Percentiles rank a stretch among this genome's conserved stretches.
These are phyloP conservation scores for Periconia sp. DNA, from an alignment of 2,329 filamentous ascomycete genomes.

Conservation along the genomic window DNA sequence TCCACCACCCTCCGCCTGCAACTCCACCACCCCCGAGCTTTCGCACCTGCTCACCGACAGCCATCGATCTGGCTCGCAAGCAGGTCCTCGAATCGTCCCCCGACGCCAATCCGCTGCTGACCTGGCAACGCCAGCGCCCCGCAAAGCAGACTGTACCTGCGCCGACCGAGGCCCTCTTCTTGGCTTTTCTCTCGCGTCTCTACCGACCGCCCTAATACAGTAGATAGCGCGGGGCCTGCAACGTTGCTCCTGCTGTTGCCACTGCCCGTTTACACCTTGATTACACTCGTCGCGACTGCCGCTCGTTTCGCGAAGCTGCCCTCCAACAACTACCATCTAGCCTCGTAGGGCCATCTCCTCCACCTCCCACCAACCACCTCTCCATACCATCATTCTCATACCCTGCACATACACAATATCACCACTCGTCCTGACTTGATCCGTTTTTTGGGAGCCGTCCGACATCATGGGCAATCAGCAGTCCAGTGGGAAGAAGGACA, in stretches of 20 bases:
- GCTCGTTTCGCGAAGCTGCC: constrained; percentile 16
- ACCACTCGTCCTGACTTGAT: constrained; percentile 8
- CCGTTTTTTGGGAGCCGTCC: constrained; percentile 12
- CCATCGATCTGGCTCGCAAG: constrained; percentile 45
- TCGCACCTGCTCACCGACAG: constrained; percentile 12
- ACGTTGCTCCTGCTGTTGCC: not conserved
- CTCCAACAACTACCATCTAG: constrained; percentile 16
- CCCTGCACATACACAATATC: constrained; percentile 7
- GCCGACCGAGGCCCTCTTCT: constrained; percentile 48
- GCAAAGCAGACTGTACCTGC: constrained; percentile 39
- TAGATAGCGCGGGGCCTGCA: not conserved
- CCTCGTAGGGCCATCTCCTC: constrained; percentile 20
- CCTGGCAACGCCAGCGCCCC: constrained; percentile 30
- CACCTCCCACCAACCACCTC: constrained; percentile 1
- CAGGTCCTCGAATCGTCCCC: constrained; percentile 34
- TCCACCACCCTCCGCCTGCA: not conserved
- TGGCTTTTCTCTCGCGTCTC: constrained; percentile 48
- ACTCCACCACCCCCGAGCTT: constrained; percentile 9
- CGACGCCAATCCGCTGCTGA: constrained; percentile 24
- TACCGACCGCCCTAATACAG: constrained; percentile 48
- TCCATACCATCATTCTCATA: constrained; percentile 2
- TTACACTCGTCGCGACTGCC: constrained; percentile 15
- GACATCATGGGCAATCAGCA: constrained; percentile 75
- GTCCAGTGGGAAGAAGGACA: constrained; percentile 60
- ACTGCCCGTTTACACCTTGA: not conserved